Base-by-base conservation (phyloP, 2,329 filamentous ascomycete genomes). In the Myriosclerotinia scirpicola region DNA sequence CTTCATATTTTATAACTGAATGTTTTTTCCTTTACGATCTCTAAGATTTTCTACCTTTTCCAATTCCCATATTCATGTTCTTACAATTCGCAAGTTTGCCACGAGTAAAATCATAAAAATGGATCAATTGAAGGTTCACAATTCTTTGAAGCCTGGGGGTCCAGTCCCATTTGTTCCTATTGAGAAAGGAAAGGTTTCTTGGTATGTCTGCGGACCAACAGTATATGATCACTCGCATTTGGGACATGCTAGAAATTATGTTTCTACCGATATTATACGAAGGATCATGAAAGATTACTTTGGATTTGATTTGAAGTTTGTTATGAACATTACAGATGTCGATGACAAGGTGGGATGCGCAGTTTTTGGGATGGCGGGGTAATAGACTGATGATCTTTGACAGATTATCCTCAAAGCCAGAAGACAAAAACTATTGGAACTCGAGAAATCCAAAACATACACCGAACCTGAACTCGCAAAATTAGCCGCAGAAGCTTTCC, bases 341-440 rank as follows among this genome's bases (percentile, higher is more conserved):
- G 87, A 89, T 69, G 84, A 86, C 73, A 86, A 86, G 79, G 82
- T 83, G 20, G 34, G 67, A 15, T 38, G 59, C 22, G 26, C 40
- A 50, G 36, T 46, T 53, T 46, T 26, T 52, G 20, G 42, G 6
- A 61, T 40, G 38, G 67, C 22, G 52, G 42, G 54, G 17, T 50
- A 53, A 46, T 66, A 54, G 34, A 40, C 59, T 64, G 58, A 63
- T 62, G 48, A 42, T 40, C 38, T 42, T 26, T 48, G 9, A 54
- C 59, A 66, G 65, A 66, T 66, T 50, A 66, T 66, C 26, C 52
- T 66, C 8, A 66, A 87, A 70, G 89, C 90, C 17, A 84, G 94
- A 74, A 88, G 95, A 79, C 89, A 95, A 75, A 86, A 93, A 75
- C 80, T 97, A 46, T 87, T 97, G 67, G 85, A 94, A 69, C 89